Conservation (phyloP, 352 stramenopile genomes). For the Pythium dissotocum region DNA sequence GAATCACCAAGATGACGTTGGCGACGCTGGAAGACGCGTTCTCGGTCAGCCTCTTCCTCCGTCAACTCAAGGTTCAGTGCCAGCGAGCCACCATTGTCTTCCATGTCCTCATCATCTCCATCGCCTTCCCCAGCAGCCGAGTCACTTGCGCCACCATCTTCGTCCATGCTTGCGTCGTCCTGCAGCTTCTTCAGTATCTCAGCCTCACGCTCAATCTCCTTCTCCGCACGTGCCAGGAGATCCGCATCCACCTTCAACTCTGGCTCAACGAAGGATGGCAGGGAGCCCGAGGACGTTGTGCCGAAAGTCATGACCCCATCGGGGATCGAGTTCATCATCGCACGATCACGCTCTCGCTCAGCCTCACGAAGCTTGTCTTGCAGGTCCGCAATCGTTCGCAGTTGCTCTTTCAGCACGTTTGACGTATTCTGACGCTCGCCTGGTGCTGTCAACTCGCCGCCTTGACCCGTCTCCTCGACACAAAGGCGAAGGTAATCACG, state of each 20-base stretch:
- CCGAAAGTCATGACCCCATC: constrained; percentile 22
- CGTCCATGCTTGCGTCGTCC: constrained; percentile 49
- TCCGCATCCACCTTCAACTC: constrained; percentile 64
- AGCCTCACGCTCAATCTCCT: constrained; percentile 78
- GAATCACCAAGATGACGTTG: constrained; percentile 80
- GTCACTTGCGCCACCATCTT: constrained; percentile 36
- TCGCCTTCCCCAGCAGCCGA: constrained; percentile 39
- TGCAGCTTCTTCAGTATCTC: constrained; percentile 77
- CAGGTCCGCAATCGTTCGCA: constrained; percentile 76
- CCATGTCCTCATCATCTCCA: constrained; percentile 42
- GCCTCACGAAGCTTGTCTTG: constrained; percentile 73
- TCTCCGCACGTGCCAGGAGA: constrained; percentile 64
- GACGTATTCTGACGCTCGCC: constrained; percentile 55
- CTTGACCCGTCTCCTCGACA: constrained; percentile 51
- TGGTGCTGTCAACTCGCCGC: constrained; percentile 12
- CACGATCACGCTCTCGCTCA: constrained; percentile 69
- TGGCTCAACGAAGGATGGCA: constrained; percentile 38
- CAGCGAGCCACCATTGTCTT: constrained; percentile 36
- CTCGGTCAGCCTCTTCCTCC: constrained; percentile 72
- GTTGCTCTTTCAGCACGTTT: constrained; percentile 74
- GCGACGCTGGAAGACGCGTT: constrained; percentile 82
- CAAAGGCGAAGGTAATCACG: constrained; percentile 76
- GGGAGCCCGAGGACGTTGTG: constrained; percentile 19
- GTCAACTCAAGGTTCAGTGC: constrained; percentile 33
- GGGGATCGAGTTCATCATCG: constrained; percentile 40